phyloP scores from a whole-genome alignment of 306 rosid genomes.

The peach (Prunus persica) region DNA sequence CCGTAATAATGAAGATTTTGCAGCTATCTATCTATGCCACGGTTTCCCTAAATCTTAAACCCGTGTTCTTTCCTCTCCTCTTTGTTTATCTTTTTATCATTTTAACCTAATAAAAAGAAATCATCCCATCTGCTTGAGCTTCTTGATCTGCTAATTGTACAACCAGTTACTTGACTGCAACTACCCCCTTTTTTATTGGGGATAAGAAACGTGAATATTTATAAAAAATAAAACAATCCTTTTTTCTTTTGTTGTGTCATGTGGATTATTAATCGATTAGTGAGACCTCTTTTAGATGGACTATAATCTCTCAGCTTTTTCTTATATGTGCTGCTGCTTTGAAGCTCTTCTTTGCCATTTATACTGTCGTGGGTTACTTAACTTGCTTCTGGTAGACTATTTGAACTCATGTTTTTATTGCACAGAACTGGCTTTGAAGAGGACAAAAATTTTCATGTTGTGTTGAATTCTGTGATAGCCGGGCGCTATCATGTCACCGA shows the following conservation, averaged over 20 bases:
- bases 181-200: neutral
- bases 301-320: neutral
- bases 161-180: neutral
- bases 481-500: slow-evolving; percentile 99
- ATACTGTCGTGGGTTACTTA: neutral
- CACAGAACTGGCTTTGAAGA: slow-evolving; percentile 98
- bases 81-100: neutral
- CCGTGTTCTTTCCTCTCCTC: neutral
- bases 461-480: slow-evolving; percentile 88
- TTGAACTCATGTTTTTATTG: slow-evolving; percentile 39
- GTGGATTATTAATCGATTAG: neutral
- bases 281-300: neutral
- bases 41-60: neutral
- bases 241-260: neutral
- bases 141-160: neutral
- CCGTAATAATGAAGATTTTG: neutral
- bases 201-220: no score
- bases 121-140: neutral
- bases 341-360: neutral
- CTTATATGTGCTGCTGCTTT: neutral
- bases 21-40: neutral
- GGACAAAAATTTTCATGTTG: slow-evolving; percentile 98
- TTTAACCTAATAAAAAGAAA: neutral
- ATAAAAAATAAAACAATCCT: no score
- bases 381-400: slow-evolving; percentile 25